Percentiles rank a stretch among this genome's conserved stretches.
Evolutionary conservation across 176 grass and related monocot species (phyloP).

Genomic region (Paspalum notatum): DNA sequence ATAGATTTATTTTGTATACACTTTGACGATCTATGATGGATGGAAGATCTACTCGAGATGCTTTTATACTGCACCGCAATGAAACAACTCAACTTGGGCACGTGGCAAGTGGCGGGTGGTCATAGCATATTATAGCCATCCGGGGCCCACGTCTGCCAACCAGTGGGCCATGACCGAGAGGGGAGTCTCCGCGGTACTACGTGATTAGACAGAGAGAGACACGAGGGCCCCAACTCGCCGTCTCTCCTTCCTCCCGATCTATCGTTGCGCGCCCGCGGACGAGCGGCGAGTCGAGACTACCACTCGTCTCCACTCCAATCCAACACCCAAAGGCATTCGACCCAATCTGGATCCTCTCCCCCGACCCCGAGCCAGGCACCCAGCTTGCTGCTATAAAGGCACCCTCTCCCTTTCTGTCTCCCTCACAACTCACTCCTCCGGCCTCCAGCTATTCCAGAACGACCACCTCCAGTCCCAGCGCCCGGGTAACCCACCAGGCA

Average conservation of each 20-base stretch:
- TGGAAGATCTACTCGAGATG: too few species aligned
- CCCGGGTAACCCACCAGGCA: not conserved
- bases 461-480: not conserved
- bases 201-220: constrained; percentile 44
- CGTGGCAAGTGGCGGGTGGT: constrained; percentile 58
- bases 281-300: not conserved
- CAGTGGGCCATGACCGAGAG: not conserved
- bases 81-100: not conserved
- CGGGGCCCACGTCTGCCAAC: constrained; percentile 8
- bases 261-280: not conserved
- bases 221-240: constrained; percentile 15
- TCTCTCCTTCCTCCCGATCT: not conserved
- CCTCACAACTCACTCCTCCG: constrained; percentile 48
- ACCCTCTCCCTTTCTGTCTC: constrained; percentile 64
- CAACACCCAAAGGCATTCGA: not conserved
- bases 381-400: constrained; percentile 43
- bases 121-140: constrained; percentile 18
- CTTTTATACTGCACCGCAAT: not conserved
- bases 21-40: too few species aligned
- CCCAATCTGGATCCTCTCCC: not conserved
- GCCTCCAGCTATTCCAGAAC: constrained; percentile 33
- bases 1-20: too few species aligned
- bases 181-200: not conserved
- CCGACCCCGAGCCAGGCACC: not conserved
- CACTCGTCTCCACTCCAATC: not conserved